These are phyloP conservation scores for Lasiodiplodia sp. DNA, from an alignment of 2,329 filamentous ascomycete genomes.

Conservation along the genomic window DNA sequence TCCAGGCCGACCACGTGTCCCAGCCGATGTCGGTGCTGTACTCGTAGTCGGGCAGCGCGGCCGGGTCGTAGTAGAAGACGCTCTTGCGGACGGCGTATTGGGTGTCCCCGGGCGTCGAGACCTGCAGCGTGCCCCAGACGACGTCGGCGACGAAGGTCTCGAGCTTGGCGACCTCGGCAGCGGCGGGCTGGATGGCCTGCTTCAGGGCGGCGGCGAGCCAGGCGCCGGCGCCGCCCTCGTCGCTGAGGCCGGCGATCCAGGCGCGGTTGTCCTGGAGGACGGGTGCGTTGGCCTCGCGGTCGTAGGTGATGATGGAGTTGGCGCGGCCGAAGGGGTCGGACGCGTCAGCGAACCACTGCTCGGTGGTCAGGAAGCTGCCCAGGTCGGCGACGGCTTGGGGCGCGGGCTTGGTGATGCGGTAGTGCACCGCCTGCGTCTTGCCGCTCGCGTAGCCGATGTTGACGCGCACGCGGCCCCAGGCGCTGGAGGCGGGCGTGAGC, in stretches of 20 bases:
- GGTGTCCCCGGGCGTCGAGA: conserved; percentile 37
- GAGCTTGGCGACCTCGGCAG: conserved; percentile 59
- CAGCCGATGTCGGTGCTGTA: conserved; percentile 58
- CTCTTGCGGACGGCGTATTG: conserved; percentile 61
- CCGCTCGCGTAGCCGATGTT: conserved; percentile 58
- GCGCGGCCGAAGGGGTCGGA: conserved; percentile 63
- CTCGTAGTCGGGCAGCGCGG: conserved; percentile 47
- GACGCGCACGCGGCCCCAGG: conserved; percentile 60
- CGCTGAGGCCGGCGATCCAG: conserved; percentile 67
- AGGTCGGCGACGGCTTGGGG: conserved; percentile 55
- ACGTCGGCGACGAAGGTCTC: conserved; percentile 63
- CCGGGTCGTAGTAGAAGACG: conserved; percentile 64
- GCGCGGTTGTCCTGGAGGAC: conserved; percentile 58
- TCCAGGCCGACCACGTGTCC: conserved; percentile 61
- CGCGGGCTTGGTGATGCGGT: conserved; percentile 60
- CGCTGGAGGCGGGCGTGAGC: conserved; percentile 51
- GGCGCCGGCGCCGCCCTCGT: conserved; percentile 65
- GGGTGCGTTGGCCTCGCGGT: conserved; percentile 46
- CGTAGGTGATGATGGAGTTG: conserved; percentile 65
- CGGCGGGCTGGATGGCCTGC: conserved; percentile 59
- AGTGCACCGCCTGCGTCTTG: conserved; percentile 62
- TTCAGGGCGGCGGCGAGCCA: conserved; percentile 65
- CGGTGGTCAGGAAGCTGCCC: conserved; percentile 62
- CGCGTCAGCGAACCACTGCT: conserved; percentile 60
- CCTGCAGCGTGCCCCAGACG: conserved; percentile 59